phyloP scores from a whole-genome alignment of 2,329 filamentous ascomycete genomes.

The Aspergillus aculeatus region DNA sequence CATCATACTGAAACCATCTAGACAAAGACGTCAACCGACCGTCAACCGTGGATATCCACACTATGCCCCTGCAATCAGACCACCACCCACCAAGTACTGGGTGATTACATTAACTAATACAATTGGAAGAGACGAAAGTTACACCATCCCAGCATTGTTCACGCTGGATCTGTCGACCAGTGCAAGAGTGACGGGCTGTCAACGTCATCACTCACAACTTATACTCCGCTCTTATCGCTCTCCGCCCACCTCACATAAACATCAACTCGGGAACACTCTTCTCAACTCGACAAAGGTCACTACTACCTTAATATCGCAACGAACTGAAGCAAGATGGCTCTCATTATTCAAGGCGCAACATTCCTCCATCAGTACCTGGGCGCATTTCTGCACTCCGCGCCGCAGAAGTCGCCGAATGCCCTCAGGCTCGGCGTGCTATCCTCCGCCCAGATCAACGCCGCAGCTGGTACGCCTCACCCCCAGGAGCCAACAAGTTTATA shows the following conservation, averaged over 20 bases:
- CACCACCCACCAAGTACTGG: not conserved
- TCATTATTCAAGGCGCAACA: constrained; percentile 24
- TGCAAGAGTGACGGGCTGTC: not conserved
- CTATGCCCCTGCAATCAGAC: not conserved
- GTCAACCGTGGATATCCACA: not conserved
- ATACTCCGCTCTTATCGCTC: not conserved
- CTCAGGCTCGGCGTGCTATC: constrained; percentile 26
- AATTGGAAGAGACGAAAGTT: not conserved
- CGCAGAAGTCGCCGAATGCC: constrained; percentile 22
- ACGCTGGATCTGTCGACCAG: not conserved
- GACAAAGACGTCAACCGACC: not conserved
- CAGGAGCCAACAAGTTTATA: too few species aligned
- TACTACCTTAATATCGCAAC: not conserved
- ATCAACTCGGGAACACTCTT: not conserved
- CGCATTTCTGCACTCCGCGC: constrained; percentile 21
- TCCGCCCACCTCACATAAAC: not conserved
- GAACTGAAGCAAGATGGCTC: constrained; percentile 17
- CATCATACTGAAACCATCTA: not conserved
- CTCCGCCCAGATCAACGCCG: constrained; percentile 24
- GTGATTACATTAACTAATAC: not conserved
- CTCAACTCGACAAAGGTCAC: not conserved
- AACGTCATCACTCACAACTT: not conserved
- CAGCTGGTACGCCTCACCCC: constrained; percentile 9
- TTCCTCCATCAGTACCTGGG: constrained; percentile 26
- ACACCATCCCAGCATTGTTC: not conserved